Conservation (phyloP, 192 early-diverging fungal genomes). For the Funneliformis geosporum region DNA sequence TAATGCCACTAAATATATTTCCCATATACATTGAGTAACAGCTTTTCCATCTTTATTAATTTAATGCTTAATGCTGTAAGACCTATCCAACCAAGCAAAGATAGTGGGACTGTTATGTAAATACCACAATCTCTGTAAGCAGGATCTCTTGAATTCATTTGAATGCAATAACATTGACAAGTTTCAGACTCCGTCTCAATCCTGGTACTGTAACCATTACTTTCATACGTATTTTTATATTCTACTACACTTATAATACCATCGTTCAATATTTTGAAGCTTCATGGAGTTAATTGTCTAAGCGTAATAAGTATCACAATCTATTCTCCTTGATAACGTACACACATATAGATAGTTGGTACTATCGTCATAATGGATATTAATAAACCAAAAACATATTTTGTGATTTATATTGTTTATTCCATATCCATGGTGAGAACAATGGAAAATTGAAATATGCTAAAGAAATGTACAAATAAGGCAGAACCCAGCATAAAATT, state of each 20-base stretch:
- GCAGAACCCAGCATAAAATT: background rate
- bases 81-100: background rate
- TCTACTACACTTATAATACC: background rate
- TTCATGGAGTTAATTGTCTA: conserved; percentile 25
- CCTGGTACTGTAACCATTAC: background rate
- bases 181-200: too few species aligned
- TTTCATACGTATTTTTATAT: background rate
- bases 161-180: too few species aligned
- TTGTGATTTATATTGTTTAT: background rate
- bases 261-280: conserved; percentile 30
- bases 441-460: background rate
- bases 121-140: background rate
- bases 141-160: background rate
- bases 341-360: conserved; percentile 14
- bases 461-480: background rate
- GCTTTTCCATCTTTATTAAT: background rate
- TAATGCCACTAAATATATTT: background rate
- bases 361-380: background rate
- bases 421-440: background rate
- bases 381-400: background rate
- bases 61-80: conserved; percentile 1
- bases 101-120: background rate
- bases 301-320: conserved; percentile 4
- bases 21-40: conserved; percentile 14
- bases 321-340: background rate